phyloP scores from a whole-genome alignment of 257 asterid genomes.

The Solanum chiquidenum region DNA sequence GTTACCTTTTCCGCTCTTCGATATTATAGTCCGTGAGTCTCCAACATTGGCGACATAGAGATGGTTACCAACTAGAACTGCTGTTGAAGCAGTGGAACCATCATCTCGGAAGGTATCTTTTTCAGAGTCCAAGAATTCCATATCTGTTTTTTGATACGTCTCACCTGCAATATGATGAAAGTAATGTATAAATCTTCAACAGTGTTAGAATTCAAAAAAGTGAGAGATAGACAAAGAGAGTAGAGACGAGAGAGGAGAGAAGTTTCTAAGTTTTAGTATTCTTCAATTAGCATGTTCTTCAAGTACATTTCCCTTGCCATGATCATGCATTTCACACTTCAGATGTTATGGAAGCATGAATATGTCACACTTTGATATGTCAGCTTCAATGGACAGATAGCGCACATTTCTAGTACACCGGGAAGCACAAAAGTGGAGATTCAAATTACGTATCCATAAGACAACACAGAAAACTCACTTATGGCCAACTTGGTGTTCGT shows the following conservation, averaged over 20 bases:
- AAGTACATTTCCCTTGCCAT: neutral
- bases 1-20: slow-evolving; percentile 88
- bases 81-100: slow-evolving; percentile 94
- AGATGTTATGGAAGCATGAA: neutral
- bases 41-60: slow-evolving; percentile 99
- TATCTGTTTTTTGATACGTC: slow-evolving; percentile 82
- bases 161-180: slow-evolving; percentile 43
- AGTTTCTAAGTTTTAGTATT: neutral
- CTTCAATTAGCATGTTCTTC: neutral
- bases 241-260: neutral
- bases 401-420: neutral
- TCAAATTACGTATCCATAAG: neutral
- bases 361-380: neutral
- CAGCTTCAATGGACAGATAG: slow-evolving; percentile 2
- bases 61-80: slow-evolving; percentile 82
- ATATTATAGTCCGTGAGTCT: slow-evolving; percentile 89
- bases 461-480: slow-evolving; percentile 52
- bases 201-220: neutral
- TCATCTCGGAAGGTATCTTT: slow-evolving; percentile 89
- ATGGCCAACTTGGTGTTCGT: slow-evolving; percentile 65
- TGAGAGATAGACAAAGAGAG: neutral
- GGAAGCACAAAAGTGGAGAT: neutral
- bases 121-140: slow-evolving; percentile 78
- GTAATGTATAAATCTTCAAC: neutral
- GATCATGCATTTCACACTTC: neutral